These are phyloP conservation scores for Cicer bijugum DNA, from an alignment of 306 rosid species.

Conservation along the genomic window DNA sequence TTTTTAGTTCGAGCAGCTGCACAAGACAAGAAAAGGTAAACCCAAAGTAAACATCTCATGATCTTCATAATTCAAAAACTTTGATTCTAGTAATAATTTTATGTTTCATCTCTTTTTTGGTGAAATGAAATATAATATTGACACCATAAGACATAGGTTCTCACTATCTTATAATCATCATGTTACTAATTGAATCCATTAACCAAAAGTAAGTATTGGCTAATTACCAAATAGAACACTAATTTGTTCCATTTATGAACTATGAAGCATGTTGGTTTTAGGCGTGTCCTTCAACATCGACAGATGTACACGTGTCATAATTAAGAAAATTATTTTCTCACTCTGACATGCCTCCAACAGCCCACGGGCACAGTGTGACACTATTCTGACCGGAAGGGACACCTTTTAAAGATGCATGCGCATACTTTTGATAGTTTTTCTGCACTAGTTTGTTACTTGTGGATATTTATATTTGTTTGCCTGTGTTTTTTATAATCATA, in stretches of 20 bases:
- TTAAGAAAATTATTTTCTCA: background rate
- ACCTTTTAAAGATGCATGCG: background rate
- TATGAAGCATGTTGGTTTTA: background rate
- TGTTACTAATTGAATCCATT: conserved; percentile 31
- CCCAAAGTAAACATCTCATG: conserved; percentile 33
- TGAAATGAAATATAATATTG: conserved; percentile 30
- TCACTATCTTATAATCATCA: conserved; percentile 21
- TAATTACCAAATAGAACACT: conserved; percentile 33
- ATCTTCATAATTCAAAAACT: conserved; percentile 30
- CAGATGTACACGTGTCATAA: background rate
- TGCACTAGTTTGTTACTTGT: background rate
- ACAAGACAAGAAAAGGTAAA: conserved; percentile 34
- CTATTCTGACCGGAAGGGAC: background rate
- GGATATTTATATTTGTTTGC: background rate
- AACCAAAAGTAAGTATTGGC: conserved; percentile 13
- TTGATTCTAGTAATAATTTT: conserved; percentile 21
- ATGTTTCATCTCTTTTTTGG: background rate
- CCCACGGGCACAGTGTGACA: background rate
- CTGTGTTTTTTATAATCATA: background rate
- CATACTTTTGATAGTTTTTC: background rate
- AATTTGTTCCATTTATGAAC: conserved; percentile 13
- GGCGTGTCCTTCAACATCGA: background rate
- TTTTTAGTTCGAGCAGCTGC: conserved; percentile 98
- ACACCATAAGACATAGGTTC: conserved; percentile 10
- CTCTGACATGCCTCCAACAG: too few relatives aligned